These are phyloP conservation scores for Malus hybrid DNA, from an alignment of 331 rosid species.

Conservation along the genomic window DNA sequence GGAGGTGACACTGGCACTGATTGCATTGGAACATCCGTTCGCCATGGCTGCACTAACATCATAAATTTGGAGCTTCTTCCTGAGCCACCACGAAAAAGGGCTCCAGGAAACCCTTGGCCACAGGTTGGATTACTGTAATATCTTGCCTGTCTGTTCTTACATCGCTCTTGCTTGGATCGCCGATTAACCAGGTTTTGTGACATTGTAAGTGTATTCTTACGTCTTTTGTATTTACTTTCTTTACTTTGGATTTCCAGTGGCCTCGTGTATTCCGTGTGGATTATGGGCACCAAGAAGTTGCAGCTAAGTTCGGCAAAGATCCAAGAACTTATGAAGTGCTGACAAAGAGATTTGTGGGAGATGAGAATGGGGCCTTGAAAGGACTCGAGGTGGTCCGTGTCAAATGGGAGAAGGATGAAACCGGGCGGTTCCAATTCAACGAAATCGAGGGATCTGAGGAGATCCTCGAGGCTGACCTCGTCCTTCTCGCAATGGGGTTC, in stretches of 20 bases:
- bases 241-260: constrained; percentile 58
- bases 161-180: neutral
- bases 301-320: constrained; percentile 78
- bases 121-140: constrained; percentile 47
- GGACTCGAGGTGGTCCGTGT: constrained; percentile 79
- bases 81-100: constrained; percentile 76
- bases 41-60: constrained; percentile 76
- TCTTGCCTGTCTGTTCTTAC: neutral
- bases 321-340: constrained; percentile 87
- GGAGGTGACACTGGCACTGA: constrained; percentile 99
- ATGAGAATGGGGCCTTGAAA: constrained; percentile 64
- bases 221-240: neutral
- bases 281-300: constrained; percentile 95
- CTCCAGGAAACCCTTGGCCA: constrained; percentile 99
- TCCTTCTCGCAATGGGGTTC: constrained; percentile 92
- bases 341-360: constrained; percentile 89
- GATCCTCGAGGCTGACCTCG: constrained; percentile 75
- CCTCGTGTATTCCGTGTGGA: constrained; percentile 87
- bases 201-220: neutral
- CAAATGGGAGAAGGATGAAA: constrained; percentile 79
- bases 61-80: constrained; percentile 89
- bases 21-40: constrained; percentile 92
- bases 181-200: neutral
- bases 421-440: constrained; percentile 67
- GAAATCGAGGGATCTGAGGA: constrained; percentile 86